These are phyloP conservation scores for Monascus ruber DNA, from an alignment of 2,329 filamentous ascomycete species.

Conservation along the genomic window DNA sequence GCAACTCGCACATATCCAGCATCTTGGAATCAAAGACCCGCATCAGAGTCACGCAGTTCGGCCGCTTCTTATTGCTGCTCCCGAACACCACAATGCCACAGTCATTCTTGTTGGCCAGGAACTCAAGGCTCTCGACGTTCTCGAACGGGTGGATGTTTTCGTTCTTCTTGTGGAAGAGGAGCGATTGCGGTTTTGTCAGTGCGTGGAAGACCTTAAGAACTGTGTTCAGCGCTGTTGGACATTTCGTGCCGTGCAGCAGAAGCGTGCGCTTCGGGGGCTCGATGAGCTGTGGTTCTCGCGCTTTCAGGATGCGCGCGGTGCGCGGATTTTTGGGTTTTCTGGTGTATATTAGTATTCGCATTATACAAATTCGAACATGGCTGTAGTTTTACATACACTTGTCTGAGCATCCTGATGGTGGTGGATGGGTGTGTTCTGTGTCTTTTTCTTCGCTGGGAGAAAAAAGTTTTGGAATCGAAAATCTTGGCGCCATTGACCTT, in stretches of 20 bases:
- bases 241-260: conserved; percentile 77
- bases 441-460: conserved; percentile 10
- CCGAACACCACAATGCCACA: conserved; percentile 75
- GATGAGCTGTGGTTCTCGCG: conserved; percentile 74
- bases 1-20: conserved; percentile 87
- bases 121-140: conserved; percentile 75
- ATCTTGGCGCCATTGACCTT: conserved; percentile 21
- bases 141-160: conserved; percentile 82
- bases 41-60: conserved; percentile 72
- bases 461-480: conserved; percentile 26
- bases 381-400: conserved; percentile 26
- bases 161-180: conserved; percentile 97
- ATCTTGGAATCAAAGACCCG: conserved; percentile 78
- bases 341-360: neutral
- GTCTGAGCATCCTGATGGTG: conserved; percentile 27
- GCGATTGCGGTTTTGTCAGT: conserved; percentile 70
- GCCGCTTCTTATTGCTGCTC: conserved; percentile 85
- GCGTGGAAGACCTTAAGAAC: conserved; percentile 75
- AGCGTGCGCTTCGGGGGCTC: conserved; percentile 88
- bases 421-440: conserved; percentile 3
- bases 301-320: conserved; percentile 88
- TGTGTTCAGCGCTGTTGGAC: conserved; percentile 70
- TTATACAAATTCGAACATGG: neutral
- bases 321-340: conserved; percentile 70
- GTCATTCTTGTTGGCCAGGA: conserved; percentile 96